Evolutionary conservation across 2,329 filamentous ascomycete genomes (phyloP), one percentile per base, ranked within the genome.

Genomic region (Penicillium verrucosum): DNA sequence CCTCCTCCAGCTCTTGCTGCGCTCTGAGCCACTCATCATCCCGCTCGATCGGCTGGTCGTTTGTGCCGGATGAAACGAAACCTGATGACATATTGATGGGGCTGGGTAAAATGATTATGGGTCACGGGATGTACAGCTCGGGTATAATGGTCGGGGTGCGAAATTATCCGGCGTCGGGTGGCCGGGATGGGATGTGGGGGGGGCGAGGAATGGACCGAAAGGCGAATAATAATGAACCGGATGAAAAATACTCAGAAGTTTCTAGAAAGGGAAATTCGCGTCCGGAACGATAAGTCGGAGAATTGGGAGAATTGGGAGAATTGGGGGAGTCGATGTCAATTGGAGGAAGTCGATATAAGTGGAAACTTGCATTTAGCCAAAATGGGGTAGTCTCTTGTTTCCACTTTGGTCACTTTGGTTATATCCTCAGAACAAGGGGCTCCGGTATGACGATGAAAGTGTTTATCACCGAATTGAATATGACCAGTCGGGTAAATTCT

Each of bases 1-100:
- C 76, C 50, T 76, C 75, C 64, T 80, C 75, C n/a, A 80, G 61
- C 58, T 80, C 78, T 16, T 75, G 68, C 55, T 78, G 74, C 23
- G 69, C 77, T 34, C 70, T 72, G 38, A 66, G 61, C 77, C 77
- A 80, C 54, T 75, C 76, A 60, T 76, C 75, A 58, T 78, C 75
- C 40, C 70, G 70, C 52, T 73, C 69, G 11, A 71, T 63, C 7
- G 74, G 71, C 46, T 76, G 62, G 51, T 78, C 69, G 52, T 71
- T 72, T 30, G 77, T 77, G 11, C 77, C 77, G 43, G 68, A 74
- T 34, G 77, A 74, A 21, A 79, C 73, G 56, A 80, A 80, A 21
- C 77, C 73, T 18, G 77, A 77, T 11, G 74, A 78, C 77, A 80
- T 80, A 21, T 53, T 64, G 60, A 25, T 23, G 37, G 36, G 37